A percentile compares a stretch with the other conserved stretches of the same genome.
These are phyloP conservation scores for Fagopyrum tataricum DNA, from an alignment of 148 eudicot genomes.

Conservation along the genomic window DNA sequence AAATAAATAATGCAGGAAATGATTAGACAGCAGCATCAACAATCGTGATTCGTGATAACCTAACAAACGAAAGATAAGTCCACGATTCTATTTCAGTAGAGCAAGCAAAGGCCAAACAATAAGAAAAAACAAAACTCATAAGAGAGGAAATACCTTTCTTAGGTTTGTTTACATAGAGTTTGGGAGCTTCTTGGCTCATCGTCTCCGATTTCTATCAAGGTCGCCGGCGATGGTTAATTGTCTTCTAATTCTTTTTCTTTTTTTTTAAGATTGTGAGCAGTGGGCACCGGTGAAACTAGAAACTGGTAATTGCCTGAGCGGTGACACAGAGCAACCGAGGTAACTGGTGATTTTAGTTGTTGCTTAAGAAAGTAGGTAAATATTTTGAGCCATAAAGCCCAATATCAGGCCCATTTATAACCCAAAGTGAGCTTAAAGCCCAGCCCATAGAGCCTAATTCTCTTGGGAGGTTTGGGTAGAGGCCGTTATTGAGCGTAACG, in stretches of 20 bases:
- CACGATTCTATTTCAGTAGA: constrained; percentile 1
- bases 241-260: background rate
- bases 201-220: constrained; percentile 6
- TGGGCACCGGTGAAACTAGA: background rate
- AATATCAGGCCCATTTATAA: background rate
- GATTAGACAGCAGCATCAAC: constrained; percentile 3
- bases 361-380: background rate
- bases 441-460: background rate
- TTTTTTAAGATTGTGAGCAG: background rate
- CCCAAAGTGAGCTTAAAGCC: background rate
- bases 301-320: background rate
- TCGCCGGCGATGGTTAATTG: background rate
- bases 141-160: constrained; percentile 33
- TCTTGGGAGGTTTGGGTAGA: too few relatives aligned
- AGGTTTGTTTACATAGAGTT: constrained; percentile 34
- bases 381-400: background rate
- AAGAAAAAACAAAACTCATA: background rate
- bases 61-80: background rate
- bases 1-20: background rate
- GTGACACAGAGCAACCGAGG: background rate
- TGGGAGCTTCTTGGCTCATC: constrained; percentile 32
- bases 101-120: background rate
- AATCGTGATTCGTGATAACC: background rate
- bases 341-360: background rate
- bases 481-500: too few relatives aligned